Base-by-base conservation (phyloP, 2,329 filamentous ascomycete species). In the Diaporthe sp. region DNA sequence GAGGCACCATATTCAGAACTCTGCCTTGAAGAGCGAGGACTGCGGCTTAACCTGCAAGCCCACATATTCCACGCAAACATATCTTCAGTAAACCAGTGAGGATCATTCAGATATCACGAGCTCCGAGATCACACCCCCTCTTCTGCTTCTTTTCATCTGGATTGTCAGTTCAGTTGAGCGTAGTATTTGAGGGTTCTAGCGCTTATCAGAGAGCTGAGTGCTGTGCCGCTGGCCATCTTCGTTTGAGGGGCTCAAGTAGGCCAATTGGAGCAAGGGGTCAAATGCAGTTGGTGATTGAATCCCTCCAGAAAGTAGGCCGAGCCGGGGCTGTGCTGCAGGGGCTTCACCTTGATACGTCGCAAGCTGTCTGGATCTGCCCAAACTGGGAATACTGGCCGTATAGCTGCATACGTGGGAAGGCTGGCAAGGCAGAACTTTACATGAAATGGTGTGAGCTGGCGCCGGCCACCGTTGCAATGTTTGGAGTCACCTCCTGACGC, bases 321-420 rank as follows among this genome's bases (percentile, higher is more conserved):
- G 28, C 44, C 44, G 28, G 58, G 46, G 62, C 62, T 68, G 44
- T 51, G 44, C 44, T 68, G 62, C 62, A 68, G 62, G 62, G 28
- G 62, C 44, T 34, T 15, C 44, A 53, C 12, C 12, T 51, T 51
- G 19, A 13, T 34, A 39, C 44, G 62, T 68, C 62, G 62, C 44
- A 68, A 37, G 44, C 28, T 13, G 12, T 39, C 62, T 51, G 28
- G 62, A 17, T 51, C 10, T 68, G 31, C 28, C 25, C 25, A 3
- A 68, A 68, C 25, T 37, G 62, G 62, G 22, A 53, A 68, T 25
- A 17, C 12, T 53, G 25, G 62, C 62, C 8, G 62, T n/a, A 68
- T 5, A 37, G 12, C 13, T 67, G 58, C 37, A 4, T 39, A 25
- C 12, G 12, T 28, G 4, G 62, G 46, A 39, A 51, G 31, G 6